phyloP scores from a whole-genome alignment of 2,329 filamentous ascomycete genomes.

The Tolypocladium tundrense region DNA sequence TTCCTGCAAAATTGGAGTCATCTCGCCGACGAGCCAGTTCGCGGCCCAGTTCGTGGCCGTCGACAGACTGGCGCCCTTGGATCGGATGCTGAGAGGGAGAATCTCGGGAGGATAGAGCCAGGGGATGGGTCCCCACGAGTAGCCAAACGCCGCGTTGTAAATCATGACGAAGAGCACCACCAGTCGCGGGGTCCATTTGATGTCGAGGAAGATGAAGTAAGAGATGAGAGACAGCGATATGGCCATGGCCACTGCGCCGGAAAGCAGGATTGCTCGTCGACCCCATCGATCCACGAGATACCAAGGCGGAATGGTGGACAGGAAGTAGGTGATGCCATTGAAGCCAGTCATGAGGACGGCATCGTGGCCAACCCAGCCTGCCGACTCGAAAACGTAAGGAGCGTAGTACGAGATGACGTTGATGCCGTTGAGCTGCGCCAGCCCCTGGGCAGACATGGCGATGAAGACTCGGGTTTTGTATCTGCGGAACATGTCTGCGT shows the following conservation, averaged over 20 bases:
- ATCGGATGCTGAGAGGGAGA: constrained; percentile 87
- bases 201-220: constrained; percentile 88
- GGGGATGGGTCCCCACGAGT: constrained; percentile 90
- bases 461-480: constrained; percentile 92
- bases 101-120: constrained; percentile 99
- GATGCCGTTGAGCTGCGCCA: constrained; percentile 96
- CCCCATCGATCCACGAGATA: constrained; percentile 93
- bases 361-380: constrained; percentile 84
- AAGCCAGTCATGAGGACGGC: constrained; percentile 96
- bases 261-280: constrained; percentile 78
- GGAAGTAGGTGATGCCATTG: constrained; percentile 80
- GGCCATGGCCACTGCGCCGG: constrained; percentile 81
- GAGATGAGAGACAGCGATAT: constrained; percentile 82
- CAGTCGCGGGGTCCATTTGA: constrained; percentile 65
- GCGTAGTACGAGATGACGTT: constrained; percentile 99
- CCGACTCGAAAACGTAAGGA: constrained; percentile 89
- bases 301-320: constrained; percentile 92
- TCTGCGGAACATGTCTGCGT: constrained; percentile 86
- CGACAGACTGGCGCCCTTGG: constrained; percentile 91
- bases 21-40: constrained; percentile 93
- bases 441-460: constrained; percentile 93
- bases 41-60: constrained; percentile 97
- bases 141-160: constrained; percentile 95
- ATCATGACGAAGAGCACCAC: constrained; percentile 96
- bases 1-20: constrained; percentile 89